Evolutionary conservation across 2,329 filamentous ascomycete species (phyloP).

Genomic region (Aspergillus chevalieri): DNA sequence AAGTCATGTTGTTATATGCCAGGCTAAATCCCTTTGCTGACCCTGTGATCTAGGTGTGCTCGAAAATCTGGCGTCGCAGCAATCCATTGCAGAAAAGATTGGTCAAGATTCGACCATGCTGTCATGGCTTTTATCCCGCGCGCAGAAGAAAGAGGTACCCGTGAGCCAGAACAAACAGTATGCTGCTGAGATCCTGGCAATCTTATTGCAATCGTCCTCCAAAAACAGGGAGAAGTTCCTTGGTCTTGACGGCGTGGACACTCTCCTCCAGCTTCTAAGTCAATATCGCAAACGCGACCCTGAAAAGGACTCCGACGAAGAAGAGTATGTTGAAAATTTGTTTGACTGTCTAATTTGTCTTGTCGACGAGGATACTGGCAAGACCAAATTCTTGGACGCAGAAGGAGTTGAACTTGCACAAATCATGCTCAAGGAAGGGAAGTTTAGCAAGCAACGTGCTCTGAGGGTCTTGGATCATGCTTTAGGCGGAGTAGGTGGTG

Average conservation of each 20-base stretch:
- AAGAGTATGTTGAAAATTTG: constrained; percentile 90
- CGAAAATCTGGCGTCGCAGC: constrained; percentile 75
- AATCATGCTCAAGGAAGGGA: constrained; percentile 86
- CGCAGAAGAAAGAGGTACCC: constrained; percentile 60
- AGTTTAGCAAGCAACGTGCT: constrained; percentile 70
- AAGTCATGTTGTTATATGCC: not conserved
- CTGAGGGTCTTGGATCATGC: constrained; percentile 82
- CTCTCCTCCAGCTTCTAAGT: constrained; percentile 74
- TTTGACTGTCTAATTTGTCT: constrained; percentile 82
- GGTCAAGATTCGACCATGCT: constrained; percentile 63
- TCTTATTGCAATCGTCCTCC: constrained; percentile 70
- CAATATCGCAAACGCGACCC: constrained; percentile 83
- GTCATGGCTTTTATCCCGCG: constrained; percentile 70
- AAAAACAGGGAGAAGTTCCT: constrained; percentile 60
- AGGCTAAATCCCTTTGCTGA: not conserved
- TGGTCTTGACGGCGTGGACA: constrained; percentile 65
- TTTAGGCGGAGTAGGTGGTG: constrained; percentile 52
- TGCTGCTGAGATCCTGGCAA: constrained; percentile 82
- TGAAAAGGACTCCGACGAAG: constrained; percentile 76
- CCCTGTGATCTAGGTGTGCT: constrained; percentile 51
- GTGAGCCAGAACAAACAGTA: constrained; percentile 94
- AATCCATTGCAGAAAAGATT: constrained; percentile 63
- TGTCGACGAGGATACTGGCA: constrained; percentile 68
- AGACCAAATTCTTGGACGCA: constrained; percentile 74
- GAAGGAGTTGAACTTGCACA: constrained; percentile 88